phyloP scores from a whole-genome alignment of 495 filamentous ascomycete genomes.

The Pyrenopolyporus hunteri region DNA sequence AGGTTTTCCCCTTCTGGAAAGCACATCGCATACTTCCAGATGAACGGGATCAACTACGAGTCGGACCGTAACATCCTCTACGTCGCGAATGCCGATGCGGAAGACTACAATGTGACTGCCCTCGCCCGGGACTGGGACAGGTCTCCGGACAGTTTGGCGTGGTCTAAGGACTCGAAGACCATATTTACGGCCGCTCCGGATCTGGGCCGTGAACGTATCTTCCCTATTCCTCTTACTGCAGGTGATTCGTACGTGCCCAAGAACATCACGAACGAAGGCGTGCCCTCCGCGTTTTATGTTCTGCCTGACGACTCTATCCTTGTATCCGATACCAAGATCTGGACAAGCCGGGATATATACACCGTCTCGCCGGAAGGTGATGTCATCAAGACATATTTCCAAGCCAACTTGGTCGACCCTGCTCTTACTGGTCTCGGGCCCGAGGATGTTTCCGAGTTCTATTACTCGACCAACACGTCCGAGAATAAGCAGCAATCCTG shows the following conservation, averaged over 20 bases:
- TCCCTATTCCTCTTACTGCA: constrained; percentile 55
- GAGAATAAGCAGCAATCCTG: constrained; percentile 65
- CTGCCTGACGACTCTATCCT: constrained; percentile 58
- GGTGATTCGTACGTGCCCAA: constrained; percentile 52
- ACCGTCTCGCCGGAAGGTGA: constrained; percentile 37
- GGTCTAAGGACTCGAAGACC: constrained; percentile 62
- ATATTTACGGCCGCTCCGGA: constrained; percentile 63
- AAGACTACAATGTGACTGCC: constrained; percentile 39
- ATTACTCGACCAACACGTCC: constrained; percentile 66
- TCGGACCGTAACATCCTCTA: constrained; percentile 75
- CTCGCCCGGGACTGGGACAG: constrained; percentile 61
- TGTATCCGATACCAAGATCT: constrained; percentile 62
- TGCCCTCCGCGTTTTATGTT: constrained; percentile 56
- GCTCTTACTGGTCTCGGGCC: constrained; percentile 61
- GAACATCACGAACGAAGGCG: constrained; percentile 61
- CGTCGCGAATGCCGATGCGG: constrained; percentile 32
- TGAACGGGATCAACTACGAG: constrained; percentile 73
- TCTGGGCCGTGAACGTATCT: constrained; percentile 62
- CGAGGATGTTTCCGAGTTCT: constrained; percentile 43
- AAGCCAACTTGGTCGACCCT: constrained; percentile 40
- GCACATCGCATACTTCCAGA: constrained; percentile 68
- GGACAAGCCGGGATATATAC: constrained; percentile 60
- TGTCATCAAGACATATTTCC: constrained; percentile 39
- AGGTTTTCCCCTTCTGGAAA: constrained; percentile 71
- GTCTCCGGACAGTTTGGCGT: constrained; percentile 60